Evolutionary conservation across 768 basidiomycete species (phyloP).

Genomic region (Gelatoporia subvermispora): DNA sequence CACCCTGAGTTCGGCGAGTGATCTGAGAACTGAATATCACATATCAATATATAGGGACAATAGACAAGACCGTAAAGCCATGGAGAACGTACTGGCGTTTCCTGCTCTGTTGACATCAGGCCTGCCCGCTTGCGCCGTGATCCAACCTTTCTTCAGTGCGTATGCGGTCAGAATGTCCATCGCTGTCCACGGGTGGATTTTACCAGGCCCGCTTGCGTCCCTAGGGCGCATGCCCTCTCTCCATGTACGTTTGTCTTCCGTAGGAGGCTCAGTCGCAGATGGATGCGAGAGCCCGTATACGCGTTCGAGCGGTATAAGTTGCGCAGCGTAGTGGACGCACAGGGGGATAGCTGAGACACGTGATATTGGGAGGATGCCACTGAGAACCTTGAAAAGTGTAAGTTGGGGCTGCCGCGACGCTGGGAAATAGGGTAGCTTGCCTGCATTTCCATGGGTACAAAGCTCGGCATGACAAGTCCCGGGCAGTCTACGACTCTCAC

Average conservation of each 20-base stretch:
- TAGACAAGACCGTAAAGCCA: neutral
- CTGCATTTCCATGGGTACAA: conserved; percentile 80
- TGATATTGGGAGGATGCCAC: conserved; percentile 73
- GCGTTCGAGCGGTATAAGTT: conserved; percentile 71
- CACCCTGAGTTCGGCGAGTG: conserved; percentile 77
- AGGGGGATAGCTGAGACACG: conserved; percentile 80
- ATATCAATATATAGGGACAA: neutral
- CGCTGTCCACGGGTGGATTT: conserved; percentile 61
- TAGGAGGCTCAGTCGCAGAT: conserved; percentile 19
- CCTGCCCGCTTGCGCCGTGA: conserved; percentile 88
- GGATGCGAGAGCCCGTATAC: conserved; percentile 61
- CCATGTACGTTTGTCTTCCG: conserved; percentile 77
- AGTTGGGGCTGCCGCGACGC: neutral
- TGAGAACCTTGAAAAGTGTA: conserved; percentile 57
- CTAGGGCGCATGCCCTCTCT: conserved; percentile 34
- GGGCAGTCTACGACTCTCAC: conserved; percentile 94
- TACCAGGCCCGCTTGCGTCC: conserved; percentile 13
- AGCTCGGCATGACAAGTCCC: conserved; percentile 86
- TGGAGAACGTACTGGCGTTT: conserved; percentile 67
- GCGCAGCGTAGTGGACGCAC: conserved; percentile 67
- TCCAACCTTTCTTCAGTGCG: conserved; percentile 73
- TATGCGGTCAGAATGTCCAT: conserved; percentile 80
- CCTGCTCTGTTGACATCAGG: conserved; percentile 88
- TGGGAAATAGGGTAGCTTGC: conserved; percentile 27
- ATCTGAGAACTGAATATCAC: conserved; percentile 57